A percentile compares a stretch with the other conserved stretches of the same genome.
Evolutionary conservation across 1,139 yeast species (phyloP).

Genomic region (Scheffersomyces titani): DNA sequence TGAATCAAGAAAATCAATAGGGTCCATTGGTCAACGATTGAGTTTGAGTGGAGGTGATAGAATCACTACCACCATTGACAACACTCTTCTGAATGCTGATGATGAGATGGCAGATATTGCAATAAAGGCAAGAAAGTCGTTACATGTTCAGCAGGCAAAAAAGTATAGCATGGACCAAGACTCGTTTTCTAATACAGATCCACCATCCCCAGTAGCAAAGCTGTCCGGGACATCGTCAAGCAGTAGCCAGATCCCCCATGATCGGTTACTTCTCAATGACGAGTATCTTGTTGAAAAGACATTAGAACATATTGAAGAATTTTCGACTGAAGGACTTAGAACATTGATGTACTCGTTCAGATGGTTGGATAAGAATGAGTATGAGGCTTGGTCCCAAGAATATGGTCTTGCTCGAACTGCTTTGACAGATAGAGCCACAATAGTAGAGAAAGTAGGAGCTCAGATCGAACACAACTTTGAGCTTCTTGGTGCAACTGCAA

Average conservation of each 20-base stretch:
- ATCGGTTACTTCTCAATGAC: conserved; percentile 67
- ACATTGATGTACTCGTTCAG: conserved; percentile 82
- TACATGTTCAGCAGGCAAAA: conserved; percentile 61
- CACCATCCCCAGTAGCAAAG: conserved; percentile 9
- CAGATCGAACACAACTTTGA: conserved; percentile 66
- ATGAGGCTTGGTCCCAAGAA: conserved; percentile 62
- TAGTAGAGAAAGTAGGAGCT: conserved; percentile 75
- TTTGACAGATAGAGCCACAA: conserved; percentile 60
- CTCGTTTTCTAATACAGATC: not conserved
- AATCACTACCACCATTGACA: conserved; percentile 54
- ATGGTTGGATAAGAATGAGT: conserved; percentile 64
- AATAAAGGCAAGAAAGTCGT: conserved; percentile 58
- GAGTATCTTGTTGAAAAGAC: conserved; percentile 81
- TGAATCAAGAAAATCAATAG: conserved; percentile 27
- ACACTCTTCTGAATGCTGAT: conserved; percentile 53
- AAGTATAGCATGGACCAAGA: conserved; percentile 45
- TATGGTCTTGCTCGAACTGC: conserved; percentile 81
- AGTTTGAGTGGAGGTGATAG: conserved; percentile 21
- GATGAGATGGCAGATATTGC: conserved; percentile 63
- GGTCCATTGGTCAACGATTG: conserved; percentile 37
- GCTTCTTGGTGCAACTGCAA: conserved; percentile 90
- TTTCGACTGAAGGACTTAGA: conserved; percentile 91
- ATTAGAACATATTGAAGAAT: conserved; percentile 86
- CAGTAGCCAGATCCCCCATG: conserved; percentile 51
- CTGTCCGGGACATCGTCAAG: not conserved